These are phyloP conservation scores for Xylariaceae sp. DNA, from an alignment of 2,329 filamentous ascomycete genomes.

Conservation along the genomic window DNA sequence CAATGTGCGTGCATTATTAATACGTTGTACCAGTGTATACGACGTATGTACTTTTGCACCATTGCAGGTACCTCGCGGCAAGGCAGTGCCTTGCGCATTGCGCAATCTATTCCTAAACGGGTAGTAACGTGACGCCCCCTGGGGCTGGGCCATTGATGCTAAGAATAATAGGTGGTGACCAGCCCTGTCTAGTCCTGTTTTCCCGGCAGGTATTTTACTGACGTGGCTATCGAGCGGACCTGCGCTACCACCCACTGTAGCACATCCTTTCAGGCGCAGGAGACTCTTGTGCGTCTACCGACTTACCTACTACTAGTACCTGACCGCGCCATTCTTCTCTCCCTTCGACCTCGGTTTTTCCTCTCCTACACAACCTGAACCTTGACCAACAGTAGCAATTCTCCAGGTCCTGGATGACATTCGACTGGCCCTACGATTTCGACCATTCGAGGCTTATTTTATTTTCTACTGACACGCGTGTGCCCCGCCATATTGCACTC, in stretches of 20 bases:
- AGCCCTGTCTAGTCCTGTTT: constrained; percentile 13
- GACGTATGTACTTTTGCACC: too few species aligned
- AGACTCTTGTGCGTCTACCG: neutral
- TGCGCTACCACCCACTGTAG: neutral
- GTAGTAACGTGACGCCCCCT: constrained; percentile 10
- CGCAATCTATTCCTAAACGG: constrained; percentile 7
- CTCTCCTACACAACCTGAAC: neutral
- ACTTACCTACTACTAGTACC: neutral
- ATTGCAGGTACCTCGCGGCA: too few species aligned
- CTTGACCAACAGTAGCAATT: constrained; percentile 9
- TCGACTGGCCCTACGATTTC: constrained; percentile 19
- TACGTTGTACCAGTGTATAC: too few species aligned
- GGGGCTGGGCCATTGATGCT: neutral
- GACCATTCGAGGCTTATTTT: constrained; percentile 10
- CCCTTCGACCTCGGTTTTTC: constrained; percentile 13
- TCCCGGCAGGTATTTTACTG: constrained; percentile 10
- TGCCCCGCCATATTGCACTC: constrained; percentile 19
- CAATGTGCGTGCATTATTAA: too few species aligned
- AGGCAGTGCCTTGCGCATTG: too few species aligned
- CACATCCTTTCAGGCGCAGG: neutral
- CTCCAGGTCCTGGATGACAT: constrained; percentile 12
- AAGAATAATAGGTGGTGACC: constrained; percentile 7
- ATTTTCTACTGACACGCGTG: constrained; percentile 5
- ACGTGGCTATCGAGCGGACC: constrained; percentile 3
- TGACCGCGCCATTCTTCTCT: constrained; percentile 8